phyloP scores from a whole-genome alignment of 768 basidiomycete species.

The Suillus ampliporus region DNA sequence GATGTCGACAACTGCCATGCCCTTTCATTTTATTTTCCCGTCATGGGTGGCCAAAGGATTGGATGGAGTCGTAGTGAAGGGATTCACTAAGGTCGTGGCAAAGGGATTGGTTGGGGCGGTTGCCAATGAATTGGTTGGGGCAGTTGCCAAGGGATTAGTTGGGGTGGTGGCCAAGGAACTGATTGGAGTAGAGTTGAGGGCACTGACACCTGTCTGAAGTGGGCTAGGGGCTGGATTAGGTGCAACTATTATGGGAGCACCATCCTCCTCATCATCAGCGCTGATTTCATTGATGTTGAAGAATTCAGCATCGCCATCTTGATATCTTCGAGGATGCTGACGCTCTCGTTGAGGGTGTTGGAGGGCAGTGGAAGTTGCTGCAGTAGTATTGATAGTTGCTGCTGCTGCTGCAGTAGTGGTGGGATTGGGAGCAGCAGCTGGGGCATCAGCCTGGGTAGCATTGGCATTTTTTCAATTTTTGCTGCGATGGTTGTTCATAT shows the following conservation, averaged over 20 bases:
- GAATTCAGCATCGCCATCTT: not conserved
- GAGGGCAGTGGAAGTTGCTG: not conserved
- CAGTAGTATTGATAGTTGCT: not conserved
- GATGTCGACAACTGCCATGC: no score
- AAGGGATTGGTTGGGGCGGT: no score
- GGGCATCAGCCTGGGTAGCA: not conserved
- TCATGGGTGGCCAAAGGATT: no score
- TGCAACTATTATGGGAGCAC: no score
- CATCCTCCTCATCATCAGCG: not conserved
- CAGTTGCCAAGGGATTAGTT: no score
- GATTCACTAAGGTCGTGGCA: not conserved
- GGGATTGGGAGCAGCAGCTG: not conserved
- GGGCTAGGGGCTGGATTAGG: no score
- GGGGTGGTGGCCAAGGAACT: no score
- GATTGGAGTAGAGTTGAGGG: no score
- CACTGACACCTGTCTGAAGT: no score
- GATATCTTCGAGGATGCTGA: not conserved
- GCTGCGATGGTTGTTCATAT: not conserved
- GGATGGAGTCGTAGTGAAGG: no score
- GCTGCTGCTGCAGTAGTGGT: not conserved
- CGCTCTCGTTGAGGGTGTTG: not conserved
- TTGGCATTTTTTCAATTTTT: not conserved
- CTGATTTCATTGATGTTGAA: not conserved
- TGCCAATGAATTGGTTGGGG: no score
- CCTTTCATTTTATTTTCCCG: conserved; percentile 77